These are phyloP conservation scores for Nidularia sp. DNA, from an alignment of 768 basidiomycete species.

Conservation along the genomic window DNA sequence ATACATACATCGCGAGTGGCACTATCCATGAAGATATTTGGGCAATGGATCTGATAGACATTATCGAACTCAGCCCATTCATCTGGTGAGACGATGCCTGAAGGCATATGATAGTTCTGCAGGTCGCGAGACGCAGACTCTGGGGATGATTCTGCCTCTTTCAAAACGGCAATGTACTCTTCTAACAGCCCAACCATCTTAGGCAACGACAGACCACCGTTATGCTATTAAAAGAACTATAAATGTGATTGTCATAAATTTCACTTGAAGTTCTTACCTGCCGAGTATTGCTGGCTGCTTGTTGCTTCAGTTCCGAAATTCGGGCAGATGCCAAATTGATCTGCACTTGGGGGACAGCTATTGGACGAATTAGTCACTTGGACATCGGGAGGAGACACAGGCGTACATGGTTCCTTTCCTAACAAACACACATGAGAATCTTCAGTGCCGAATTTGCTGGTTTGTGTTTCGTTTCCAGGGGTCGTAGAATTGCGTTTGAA, in stretches of 20 bases:
- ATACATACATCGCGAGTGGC: slow-evolving; percentile 71
- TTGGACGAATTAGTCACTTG: slow-evolving; percentile 4
- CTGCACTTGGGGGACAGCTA: slow-evolving; percentile 66
- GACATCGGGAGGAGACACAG: background rate
- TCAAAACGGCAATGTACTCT: slow-evolving; percentile 56
- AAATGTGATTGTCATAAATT: no score
- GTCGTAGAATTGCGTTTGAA: slow-evolving; percentile 56
- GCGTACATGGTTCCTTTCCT: slow-evolving; percentile 66
- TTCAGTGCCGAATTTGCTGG: slow-evolving; percentile 85
- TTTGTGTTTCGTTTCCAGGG: slow-evolving; percentile 33
- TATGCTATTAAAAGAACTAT: background rate
- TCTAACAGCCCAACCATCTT: slow-evolving; percentile 57
- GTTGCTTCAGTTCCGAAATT: slow-evolving; percentile 40
- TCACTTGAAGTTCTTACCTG: no score
- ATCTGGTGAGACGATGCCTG: slow-evolving; percentile 59
- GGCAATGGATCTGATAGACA: slow-evolving; percentile 88
- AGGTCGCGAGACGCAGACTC: slow-evolving; percentile 19
- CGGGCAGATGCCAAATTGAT: slow-evolving; percentile 54
- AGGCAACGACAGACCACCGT: slow-evolving; percentile 7
- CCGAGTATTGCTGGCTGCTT: no score
- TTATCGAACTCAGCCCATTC: slow-evolving; percentile 86
- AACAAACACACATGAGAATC: slow-evolving; percentile 78
- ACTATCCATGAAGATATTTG: slow-evolving; percentile 74
- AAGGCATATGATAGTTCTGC: slow-evolving; percentile 60
- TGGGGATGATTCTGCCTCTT: slow-evolving; percentile 31